Conservation (phyloP, 225 moss, liverwort and hornwort genomes). For the Asterella californica region DNA sequence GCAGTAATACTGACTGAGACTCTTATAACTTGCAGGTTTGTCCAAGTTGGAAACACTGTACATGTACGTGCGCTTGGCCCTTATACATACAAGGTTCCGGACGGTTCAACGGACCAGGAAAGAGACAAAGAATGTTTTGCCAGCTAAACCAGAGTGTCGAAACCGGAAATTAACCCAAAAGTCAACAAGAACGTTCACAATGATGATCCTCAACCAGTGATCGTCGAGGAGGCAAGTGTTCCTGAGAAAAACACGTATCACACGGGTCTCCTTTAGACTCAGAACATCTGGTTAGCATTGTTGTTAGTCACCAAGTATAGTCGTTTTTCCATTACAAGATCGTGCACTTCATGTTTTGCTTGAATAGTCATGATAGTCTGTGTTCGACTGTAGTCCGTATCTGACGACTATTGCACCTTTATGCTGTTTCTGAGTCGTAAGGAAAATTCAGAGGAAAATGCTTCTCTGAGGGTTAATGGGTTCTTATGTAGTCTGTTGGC, state of each 20-base stretch:
- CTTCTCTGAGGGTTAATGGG: neutral
- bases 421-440: neutral
- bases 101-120: too few species aligned
- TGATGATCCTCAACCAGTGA: neutral
- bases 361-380: too few species aligned
- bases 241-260: neutral
- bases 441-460: neutral
- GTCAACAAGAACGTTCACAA: neutral
- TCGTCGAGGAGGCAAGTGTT: neutral
- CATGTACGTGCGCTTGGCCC: slow-evolving; percentile 60
- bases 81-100: too few species aligned
- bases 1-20: neutral
- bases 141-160: slow-evolving; percentile 6
- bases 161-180: neutral
- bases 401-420: too few species aligned
- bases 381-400: too few species aligned
- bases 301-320: too few species aligned
- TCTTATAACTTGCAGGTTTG: slow-evolving; percentile 46
- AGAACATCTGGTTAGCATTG: slow-evolving; percentile 13
- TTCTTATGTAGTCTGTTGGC: neutral
- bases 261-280: neutral
- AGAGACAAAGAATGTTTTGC: too few species aligned
- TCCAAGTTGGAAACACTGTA: slow-evolving; percentile 72
- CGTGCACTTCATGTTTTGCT: too few species aligned
- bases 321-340: too few species aligned